Base-by-base conservation (phyloP, 2,329 filamentous ascomycete genomes). In the Cladorrhinum sp. region DNA sequence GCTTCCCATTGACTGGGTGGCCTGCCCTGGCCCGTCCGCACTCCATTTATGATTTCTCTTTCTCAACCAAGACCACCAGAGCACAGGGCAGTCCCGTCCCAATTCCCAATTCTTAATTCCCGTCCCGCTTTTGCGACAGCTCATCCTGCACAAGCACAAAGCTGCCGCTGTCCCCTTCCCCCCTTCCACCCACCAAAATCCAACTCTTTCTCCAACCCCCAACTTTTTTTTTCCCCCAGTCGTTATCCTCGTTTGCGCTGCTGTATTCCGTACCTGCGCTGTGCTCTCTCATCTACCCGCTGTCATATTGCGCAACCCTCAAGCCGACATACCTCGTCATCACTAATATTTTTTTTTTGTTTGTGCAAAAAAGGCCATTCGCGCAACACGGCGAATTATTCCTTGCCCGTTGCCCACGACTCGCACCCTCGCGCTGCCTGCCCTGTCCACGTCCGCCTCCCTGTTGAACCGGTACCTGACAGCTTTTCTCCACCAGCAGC, bases 201-300 rank as follows among this genome's bases (percentile, higher is more conserved):
- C 49, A 51, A 51, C 49, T 51, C 21, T 28, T 61, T 65, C 67
- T 67, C 66, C 68, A 68, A 68, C 65, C 68, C 67, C 64, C 65
- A 67, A 67, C 57, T 65, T 69, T 68, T 66, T 65, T 65, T 64
- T 65, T 66, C 48, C 58, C 56, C 65, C 61, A 62, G 61, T 67
- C 64, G 59, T 62, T 62, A 58, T 64, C 64, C 64, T 62, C 61
- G 26, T 65, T 49, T 61, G 60, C 61, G 59, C 65, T 64, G 57
- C 59, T 58, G 64, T 64, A 64, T 59, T 62, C 62, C 59, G 62
- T 65, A 63, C 64, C 64, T 65, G 65, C 64, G 56, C 65, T 65
- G 65, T 63, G 52, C 65, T 18, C 54, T 66, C 26, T 28, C 66
- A 64, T 68, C 66, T 62, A 57, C 66, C 65, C 65, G 59, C 62